Evolutionary conservation across 176 grass and related monocot species (phyloP).

Genomic region (Avena sativa): DNA sequence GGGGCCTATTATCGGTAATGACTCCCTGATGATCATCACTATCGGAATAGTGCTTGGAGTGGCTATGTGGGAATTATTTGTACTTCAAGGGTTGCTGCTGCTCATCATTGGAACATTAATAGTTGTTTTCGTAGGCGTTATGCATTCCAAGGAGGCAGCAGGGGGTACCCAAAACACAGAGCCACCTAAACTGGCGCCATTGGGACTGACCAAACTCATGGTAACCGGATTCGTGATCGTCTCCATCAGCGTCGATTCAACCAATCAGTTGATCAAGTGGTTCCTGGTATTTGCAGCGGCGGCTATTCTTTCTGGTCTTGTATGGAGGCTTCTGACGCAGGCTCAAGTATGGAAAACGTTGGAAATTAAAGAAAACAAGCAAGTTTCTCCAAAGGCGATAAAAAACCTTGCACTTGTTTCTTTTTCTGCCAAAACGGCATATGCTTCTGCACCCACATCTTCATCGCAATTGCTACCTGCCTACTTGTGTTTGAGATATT

Average conservation of each 20-base stretch:
- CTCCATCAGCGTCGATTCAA: neutral
- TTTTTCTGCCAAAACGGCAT: neutral
- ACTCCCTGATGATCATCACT: neutral
- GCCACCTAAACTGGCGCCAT: neutral
- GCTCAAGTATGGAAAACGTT: neutral
- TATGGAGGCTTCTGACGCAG: slow-evolving; percentile 36
- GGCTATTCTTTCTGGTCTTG: slow-evolving; percentile 23
- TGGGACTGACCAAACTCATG: neutral
- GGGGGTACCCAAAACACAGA: neutral
- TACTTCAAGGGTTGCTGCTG: neutral
- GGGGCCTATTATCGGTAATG: too few species aligned
- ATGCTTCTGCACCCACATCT: slow-evolving; percentile 1
- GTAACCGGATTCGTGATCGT: neutral
- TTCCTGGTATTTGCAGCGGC: slow-evolving; percentile 20
- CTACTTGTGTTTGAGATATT: neutral
- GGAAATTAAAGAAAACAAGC: too few species aligned
- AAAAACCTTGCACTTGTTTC: too few species aligned
- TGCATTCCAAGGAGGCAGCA: neutral
- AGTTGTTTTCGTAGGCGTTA: too few species aligned
- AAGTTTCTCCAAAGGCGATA: too few species aligned
- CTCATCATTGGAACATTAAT: neutral
- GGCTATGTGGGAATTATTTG: neutral
- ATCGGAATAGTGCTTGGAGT: neutral
- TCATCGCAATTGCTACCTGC: neutral
- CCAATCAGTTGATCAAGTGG: neutral